Conservation (phyloP, 352 stramenopile species). For the Globisporangium camurandrum region DNA sequence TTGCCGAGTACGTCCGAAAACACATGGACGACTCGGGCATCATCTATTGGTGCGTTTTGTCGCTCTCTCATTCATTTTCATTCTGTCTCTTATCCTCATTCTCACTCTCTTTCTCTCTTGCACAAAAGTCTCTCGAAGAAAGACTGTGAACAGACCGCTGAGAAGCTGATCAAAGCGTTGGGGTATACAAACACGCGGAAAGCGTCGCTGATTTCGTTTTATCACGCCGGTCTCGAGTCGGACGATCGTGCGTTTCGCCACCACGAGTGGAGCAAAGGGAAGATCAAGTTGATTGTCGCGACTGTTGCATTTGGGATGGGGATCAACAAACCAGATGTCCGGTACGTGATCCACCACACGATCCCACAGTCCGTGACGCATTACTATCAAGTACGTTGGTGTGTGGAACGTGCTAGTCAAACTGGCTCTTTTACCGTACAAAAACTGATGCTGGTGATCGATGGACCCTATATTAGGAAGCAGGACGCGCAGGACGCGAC, state of each 20-base stretch:
- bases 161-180: constrained; percentile 74
- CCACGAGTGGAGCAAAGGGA: constrained; percentile 85
- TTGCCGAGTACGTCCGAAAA: constrained; percentile 65
- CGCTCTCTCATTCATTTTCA: background rate
- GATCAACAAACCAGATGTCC: constrained; percentile 86
- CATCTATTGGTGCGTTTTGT: constrained; percentile 69
- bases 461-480: constrained; percentile 38
- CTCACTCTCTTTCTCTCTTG: background rate
- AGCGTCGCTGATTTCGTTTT: constrained; percentile 73
- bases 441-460: background rate
- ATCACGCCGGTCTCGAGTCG: constrained; percentile 71
- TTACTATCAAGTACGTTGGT: constrained; percentile 84
- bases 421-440: background rate
- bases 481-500: constrained; percentile 74
- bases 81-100: background rate
- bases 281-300: constrained; percentile 86
- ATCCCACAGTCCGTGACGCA: constrained; percentile 85
- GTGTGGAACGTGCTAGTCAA: too few relatives aligned
- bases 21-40: constrained; percentile 86
- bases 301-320: constrained; percentile 87
- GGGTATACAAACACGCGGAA: constrained; percentile 66
- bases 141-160: constrained; percentile 75
- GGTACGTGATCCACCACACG: constrained; percentile 87
- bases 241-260: constrained; percentile 71
- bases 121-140: constrained; percentile 73